Percentiles rank a stretch among this genome's conserved stretches.
phyloP scores from a whole-genome alignment of 129 eudicot species.

The Chrysanthemum lavandulifolium region DNA sequence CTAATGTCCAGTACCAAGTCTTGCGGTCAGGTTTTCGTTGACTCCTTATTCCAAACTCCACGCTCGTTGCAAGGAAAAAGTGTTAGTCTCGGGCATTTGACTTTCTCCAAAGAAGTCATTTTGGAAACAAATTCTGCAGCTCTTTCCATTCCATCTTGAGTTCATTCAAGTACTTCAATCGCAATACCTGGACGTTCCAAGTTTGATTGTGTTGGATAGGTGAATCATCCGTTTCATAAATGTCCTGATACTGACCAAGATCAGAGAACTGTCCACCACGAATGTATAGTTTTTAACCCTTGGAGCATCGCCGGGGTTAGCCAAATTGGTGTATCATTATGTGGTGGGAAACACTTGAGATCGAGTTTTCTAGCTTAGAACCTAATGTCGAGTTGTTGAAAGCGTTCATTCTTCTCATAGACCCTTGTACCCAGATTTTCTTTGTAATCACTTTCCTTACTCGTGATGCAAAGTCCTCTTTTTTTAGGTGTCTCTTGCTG shows the following conservation, averaged over 20 bases:
- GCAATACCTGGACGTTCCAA: conserved; percentile 39
- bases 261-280: conserved; percentile 51
- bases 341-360: conserved; percentile 48
- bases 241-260: conserved; percentile 31
- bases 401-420: conserved; percentile 23
- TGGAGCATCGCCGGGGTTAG: conserved; percentile 32
- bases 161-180: conserved; percentile 48
- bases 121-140: conserved; percentile 38
- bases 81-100: conserved; percentile 45
- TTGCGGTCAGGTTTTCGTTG: neutral
- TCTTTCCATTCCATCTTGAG: conserved; percentile 55
- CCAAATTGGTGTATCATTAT: conserved; percentile 29
- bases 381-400: conserved; percentile 17
- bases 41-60: conserved; percentile 48
- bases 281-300: conserved; percentile 42
- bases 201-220: neutral
- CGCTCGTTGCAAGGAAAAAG: conserved; percentile 51
- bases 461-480: neutral
- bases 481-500: no score
- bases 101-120: conserved; percentile 37
- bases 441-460: neutral
- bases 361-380: conserved; percentile 35
- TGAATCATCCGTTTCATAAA: neutral
- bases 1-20: no score
- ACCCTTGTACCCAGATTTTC: conserved; percentile 21